Evolutionary conservation across 2,329 filamentous ascomycete species (phyloP).

Genomic region (Pseudogymnoascus sp.): DNA sequence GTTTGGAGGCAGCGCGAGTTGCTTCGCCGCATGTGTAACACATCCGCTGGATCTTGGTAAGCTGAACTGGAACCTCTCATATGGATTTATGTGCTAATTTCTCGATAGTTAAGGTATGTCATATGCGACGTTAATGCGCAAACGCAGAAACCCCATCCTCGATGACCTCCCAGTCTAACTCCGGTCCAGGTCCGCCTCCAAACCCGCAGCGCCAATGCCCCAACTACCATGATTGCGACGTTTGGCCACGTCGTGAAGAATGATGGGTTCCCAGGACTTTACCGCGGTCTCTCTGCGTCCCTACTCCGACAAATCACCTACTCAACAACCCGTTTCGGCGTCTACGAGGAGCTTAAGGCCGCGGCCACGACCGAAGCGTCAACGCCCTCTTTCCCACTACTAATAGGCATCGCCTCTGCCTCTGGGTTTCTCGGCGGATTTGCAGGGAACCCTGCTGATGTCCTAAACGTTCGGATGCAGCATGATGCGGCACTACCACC

Average conservation of each 20-base stretch:
- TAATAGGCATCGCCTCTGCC: conserved; percentile 72
- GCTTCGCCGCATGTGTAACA: conserved; percentile 82
- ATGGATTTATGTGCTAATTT: conserved; percentile 16
- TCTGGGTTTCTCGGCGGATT: conserved; percentile 86
- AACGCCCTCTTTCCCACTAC: conserved; percentile 61
- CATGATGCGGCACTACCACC: conserved; percentile 72
- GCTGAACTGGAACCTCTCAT: conserved; percentile 29
- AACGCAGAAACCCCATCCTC: conserved; percentile 23
- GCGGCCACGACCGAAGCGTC: conserved; percentile 47
- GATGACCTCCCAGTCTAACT: background rate
- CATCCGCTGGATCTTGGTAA: conserved; percentile 87
- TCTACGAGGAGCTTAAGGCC: conserved; percentile 89
- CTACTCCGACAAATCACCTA: conserved; percentile 92
- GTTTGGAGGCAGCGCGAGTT: conserved; percentile 94
- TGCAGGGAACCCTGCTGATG: conserved; percentile 88
- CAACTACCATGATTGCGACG: conserved; percentile 77
- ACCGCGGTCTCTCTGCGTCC: conserved; percentile 85
- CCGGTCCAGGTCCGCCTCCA: conserved; percentile 68
- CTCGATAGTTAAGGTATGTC: conserved; percentile 16
- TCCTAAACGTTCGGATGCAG: conserved; percentile 98
- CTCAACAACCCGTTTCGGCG: conserved; percentile 89
- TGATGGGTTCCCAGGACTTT: conserved; percentile 73
- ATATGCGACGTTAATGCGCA: background rate
- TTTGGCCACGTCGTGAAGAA: conserved; percentile 71
- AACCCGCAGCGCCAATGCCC: conserved; percentile 67